phyloP scores from a whole-genome alignment of 306 rosid species.

The Casuarina equisetifolia region DNA sequence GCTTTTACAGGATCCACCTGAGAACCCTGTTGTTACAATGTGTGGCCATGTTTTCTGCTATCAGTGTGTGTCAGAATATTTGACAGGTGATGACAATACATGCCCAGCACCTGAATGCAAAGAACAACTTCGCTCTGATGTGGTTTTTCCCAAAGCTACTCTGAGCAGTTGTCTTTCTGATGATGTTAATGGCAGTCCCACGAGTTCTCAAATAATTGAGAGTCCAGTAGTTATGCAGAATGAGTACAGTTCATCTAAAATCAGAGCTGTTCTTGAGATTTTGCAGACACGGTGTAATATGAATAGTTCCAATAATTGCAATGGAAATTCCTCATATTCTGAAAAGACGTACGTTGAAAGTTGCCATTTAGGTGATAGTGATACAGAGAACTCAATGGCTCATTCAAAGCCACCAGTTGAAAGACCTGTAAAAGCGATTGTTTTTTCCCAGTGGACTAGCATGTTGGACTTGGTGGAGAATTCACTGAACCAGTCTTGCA shows the following conservation, averaged over 20 bases:
- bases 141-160: slow-evolving; percentile 78
- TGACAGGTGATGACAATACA: slow-evolving; percentile 74
- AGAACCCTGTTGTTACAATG: slow-evolving; percentile 78
- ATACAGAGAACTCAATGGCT: slow-evolving; percentile 44
- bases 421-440: slow-evolving; percentile 66
- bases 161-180: slow-evolving; percentile 69
- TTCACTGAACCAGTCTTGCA: slow-evolving; percentile 45
- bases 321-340: slow-evolving; percentile 35
- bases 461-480: slow-evolving; percentile 88
- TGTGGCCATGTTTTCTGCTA: slow-evolving; percentile 96
- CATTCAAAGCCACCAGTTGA: slow-evolving; percentile 46
- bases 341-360: slow-evolving; percentile 38
- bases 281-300: slow-evolving; percentile 48
- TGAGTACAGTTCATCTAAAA: slow-evolving; percentile 80
- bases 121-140: slow-evolving; percentile 61
- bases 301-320: slow-evolving; percentile 30
- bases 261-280: slow-evolving; percentile 82
- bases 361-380: slow-evolving; percentile 35
- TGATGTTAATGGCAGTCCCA: slow-evolving; percentile 51
- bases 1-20: slow-evolving; percentile 84
- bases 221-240: slow-evolving; percentile 54
- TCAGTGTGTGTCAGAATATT: slow-evolving; percentile 78
- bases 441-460: slow-evolving; percentile 97
- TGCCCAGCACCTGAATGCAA: slow-evolving; percentile 81
- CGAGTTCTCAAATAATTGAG: slow-evolving; percentile 40